These are phyloP conservation scores for Malus hybrid DNA, from an alignment of 331 rosid species.

Conservation along the genomic window DNA sequence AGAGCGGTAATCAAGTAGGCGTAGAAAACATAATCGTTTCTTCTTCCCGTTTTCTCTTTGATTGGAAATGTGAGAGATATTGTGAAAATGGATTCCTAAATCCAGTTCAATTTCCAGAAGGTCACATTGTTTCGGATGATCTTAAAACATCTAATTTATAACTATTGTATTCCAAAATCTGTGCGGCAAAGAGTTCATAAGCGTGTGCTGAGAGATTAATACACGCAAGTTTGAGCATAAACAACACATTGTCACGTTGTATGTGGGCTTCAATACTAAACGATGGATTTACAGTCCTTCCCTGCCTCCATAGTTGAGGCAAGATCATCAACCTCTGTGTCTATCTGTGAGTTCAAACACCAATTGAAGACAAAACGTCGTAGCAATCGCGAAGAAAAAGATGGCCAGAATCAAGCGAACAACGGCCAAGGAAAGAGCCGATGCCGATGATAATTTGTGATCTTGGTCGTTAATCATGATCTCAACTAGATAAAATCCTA, in stretches of 20 bases:
- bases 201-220: background rate
- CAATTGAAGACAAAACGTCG: background rate
- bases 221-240: background rate
- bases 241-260: background rate
- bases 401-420: background rate
- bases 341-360: background rate
- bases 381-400: background rate
- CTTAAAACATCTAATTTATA: background rate
- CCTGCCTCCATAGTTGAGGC: background rate
- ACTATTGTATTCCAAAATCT: background rate
- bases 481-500: background rate
- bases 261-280: background rate
- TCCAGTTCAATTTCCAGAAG: background rate
- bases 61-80: background rate
- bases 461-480: background rate
- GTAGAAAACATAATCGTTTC: constrained; percentile 13
- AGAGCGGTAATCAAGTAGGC: constrained; percentile 57
- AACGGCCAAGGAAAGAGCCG: background rate
- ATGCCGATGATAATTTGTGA: background rate
- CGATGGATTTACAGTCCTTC: background rate
- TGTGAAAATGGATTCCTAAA: background rate
- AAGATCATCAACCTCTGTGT: background rate
- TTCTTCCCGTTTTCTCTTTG: background rate
- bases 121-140: background rate
- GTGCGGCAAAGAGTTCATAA: background rate